phyloP scores from a whole-genome alignment of 441 rosid genomes.

The Aleurites moluccanus region DNA sequence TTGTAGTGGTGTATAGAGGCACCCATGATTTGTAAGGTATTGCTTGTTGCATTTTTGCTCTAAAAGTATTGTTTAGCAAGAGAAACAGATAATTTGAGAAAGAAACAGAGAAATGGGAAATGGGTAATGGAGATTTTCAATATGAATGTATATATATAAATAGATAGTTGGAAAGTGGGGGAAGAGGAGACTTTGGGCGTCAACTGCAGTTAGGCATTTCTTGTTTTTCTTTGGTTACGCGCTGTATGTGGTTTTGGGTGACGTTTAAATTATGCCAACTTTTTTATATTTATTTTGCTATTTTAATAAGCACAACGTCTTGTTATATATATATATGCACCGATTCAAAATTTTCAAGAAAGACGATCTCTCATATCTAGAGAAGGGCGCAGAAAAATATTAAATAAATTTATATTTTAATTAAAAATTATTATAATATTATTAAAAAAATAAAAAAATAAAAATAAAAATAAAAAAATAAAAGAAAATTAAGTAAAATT shows the following conservation, averaged over 20 bases:
- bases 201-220: constrained; percentile 34
- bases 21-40: constrained; percentile 60
- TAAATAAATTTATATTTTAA: too few relatives aligned
- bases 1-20: constrained; percentile 30
- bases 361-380: too few relatives aligned
- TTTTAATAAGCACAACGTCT: not conserved
- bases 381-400: too few relatives aligned
- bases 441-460: too few relatives aligned
- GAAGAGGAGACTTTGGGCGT: constrained; percentile 29
- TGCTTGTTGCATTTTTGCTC: constrained; percentile 64
- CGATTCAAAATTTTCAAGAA: too few relatives aligned
- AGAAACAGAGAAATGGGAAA: not conserved
- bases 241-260: constrained; percentile 25
- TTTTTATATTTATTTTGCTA: not conserved
- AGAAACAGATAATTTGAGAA: not conserved
- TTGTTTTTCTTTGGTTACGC: constrained; percentile 24
- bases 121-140: not conserved
- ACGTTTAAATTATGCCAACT: constrained; percentile 27
- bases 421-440: too few relatives aligned
- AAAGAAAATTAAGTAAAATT: too few relatives aligned
- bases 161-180: not conserved
- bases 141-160: not conserved
- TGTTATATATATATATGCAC: too few relatives aligned
- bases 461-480: too few relatives aligned
- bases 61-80: not conserved